Evolutionary conservation across 2,329 filamentous ascomycete genomes (phyloP).

Genomic region (Alternaria brassicae): DNA sequence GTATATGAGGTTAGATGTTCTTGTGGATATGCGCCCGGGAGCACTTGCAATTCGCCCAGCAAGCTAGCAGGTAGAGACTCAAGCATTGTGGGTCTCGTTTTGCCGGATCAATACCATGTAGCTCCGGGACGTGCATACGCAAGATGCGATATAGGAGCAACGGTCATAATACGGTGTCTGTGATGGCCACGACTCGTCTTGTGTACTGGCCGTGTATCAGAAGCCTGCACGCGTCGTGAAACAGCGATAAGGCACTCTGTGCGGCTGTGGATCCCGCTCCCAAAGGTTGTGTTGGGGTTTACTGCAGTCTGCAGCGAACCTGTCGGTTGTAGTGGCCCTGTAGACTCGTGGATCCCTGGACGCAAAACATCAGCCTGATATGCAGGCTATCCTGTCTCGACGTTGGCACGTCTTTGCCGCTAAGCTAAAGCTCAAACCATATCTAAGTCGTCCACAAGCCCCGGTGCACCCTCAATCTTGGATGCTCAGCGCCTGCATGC

Average conservation of each 20-base stretch:
- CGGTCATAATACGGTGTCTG: constrained; percentile 36
- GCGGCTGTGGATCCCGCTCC: constrained; percentile 31
- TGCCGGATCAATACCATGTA: constrained; percentile 41
- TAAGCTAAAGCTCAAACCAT: constrained; percentile 21
- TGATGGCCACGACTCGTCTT: constrained; percentile 17
- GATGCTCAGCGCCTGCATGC: constrained; percentile 15
- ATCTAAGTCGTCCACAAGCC: constrained; percentile 23
- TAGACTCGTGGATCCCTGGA: constrained; percentile 35
- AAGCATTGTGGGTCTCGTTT: constrained; percentile 33
- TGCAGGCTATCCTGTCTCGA: constrained; percentile 34
- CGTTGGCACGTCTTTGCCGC: constrained; percentile 28
- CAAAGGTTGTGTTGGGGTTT: constrained; percentile 23
- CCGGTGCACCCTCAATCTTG: constrained; percentile 22
- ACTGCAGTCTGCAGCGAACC: constrained; percentile 38
- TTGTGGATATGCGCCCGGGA: constrained; percentile 33
- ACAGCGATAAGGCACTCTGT: constrained; percentile 49
- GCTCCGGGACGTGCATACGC: constrained; percentile 33
- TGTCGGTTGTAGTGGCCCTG: constrained; percentile 31
- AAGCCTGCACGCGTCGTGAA: constrained; percentile 38
- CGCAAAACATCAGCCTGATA: constrained; percentile 44
- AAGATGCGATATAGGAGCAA: constrained; percentile 26
- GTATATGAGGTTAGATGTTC: constrained; percentile 46
- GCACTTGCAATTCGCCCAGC: constrained; percentile 25
- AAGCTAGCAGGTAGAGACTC: constrained; percentile 21
- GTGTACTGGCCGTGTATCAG: constrained; percentile 38